Base-by-base conservation (phyloP, 2,329 filamentous ascomycete genomes). In the Verticillium isaacii region DNA sequence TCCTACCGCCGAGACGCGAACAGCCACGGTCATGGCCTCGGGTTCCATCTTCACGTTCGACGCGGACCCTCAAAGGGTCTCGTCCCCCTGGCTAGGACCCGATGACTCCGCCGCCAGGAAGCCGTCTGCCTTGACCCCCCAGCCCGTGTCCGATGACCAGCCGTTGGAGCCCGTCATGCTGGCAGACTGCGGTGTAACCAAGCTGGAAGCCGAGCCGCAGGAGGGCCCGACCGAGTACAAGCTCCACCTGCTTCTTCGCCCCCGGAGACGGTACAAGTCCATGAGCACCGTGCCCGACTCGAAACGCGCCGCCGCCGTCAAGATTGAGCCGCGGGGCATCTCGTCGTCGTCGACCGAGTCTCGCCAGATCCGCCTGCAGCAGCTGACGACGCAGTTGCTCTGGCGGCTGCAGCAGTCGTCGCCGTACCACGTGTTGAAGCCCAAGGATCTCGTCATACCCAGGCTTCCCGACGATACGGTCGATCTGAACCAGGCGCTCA, bases 1-100 rank as follows among this genome's bases (percentile, higher is more conserved):
- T 15, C 15, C 37, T 3, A 17, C 12, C 37, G 15, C 15, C 37
- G 15, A 7, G 12, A 15, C 45, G 23, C 45, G 11, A 52, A 14
- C 3, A 25, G 19, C 19, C 45, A 19, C 45, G 14, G 25, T 19
- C 45, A 96, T 95, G 91, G 94, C 95, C 62, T 97, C 94, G 14
- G 94, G 95, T 63, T 97, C 94, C 9, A 92, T 99, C 68, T 99
- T 99, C 74, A 97, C 94, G 0, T 99, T 91, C 73, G 92, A 97
- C 65, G 88, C 92, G 2, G 90, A 97, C 66, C 92, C 93, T 56
- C 91, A 92, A 2, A 83, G 91, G 73, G 92, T 98, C 39, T 89
- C 91, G 15, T 98, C 94, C 19, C 95, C 95, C 17, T 99, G 95
- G 95, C 84, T 89, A 59, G 86, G 82, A 12, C 83, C 88, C 0